Conservation (phyloP, 1,139 yeast genomes). For the Saccharomyces hybrid region DNA sequence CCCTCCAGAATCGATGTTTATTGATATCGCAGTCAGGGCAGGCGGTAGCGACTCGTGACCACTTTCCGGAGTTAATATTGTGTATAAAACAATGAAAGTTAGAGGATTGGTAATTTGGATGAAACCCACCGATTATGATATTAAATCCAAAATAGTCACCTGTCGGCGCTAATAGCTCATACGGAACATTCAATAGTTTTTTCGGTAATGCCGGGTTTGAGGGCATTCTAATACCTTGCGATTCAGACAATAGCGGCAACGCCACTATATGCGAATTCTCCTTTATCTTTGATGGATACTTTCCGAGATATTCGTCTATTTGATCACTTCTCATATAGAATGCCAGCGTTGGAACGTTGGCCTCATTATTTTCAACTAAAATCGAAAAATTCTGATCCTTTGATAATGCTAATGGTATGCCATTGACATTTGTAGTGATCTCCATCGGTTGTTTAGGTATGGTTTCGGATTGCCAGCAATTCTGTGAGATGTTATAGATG, state of each 20-base stretch:
- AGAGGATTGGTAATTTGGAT: constrained; percentile 32
- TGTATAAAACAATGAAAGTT: constrained; percentile 52
- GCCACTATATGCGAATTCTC: constrained; percentile 20
- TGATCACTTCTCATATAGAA: constrained; percentile 18
- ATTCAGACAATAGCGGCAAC: constrained; percentile 20
- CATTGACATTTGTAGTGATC: constrained; percentile 21
- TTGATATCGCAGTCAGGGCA: constrained; percentile 47
- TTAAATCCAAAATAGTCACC: constrained; percentile 61
- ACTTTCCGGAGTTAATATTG: constrained; percentile 53
- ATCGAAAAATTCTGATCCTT: constrained; percentile 22
- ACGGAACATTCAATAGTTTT: constrained; percentile 17
- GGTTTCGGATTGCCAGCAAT: constrained; percentile 37
- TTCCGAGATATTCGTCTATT: neutral
- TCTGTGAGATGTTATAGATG: constrained; percentile 47
- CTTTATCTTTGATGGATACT: neutral
- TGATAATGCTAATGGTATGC: constrained; percentile 14
- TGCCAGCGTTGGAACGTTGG: constrained; percentile 26
- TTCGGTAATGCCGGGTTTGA: constrained; percentile 9
- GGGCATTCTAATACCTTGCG: constrained; percentile 22
- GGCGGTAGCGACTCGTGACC: constrained; percentile 53
- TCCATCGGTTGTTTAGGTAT: constrained; percentile 10
- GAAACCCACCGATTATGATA: constrained; percentile 51
- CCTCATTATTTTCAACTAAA: constrained; percentile 28
- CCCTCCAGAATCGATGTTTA: constrained; percentile 56
- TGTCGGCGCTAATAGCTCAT: constrained; percentile 44